Evolutionary conservation across 108 stramenopile genomes (phyloP).

Genomic region (Skeletonema tropicum): DNA sequence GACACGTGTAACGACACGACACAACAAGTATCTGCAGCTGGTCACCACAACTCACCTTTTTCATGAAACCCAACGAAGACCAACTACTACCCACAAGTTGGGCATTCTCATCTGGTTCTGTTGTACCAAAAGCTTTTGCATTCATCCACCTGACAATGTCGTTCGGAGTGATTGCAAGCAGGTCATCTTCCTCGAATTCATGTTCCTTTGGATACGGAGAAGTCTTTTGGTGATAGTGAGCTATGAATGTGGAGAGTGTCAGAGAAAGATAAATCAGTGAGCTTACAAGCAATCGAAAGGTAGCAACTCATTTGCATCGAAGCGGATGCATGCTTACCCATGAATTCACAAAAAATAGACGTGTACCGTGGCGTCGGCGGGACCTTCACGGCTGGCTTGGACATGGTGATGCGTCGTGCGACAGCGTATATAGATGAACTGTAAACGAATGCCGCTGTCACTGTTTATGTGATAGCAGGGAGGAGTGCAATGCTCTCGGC

Average conservation of each 20-base stretch:
- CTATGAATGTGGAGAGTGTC: background rate
- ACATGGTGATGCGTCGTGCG: background rate
- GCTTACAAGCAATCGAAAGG: background rate
- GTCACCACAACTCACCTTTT: conserved; percentile 3
- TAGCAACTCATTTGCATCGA: background rate
- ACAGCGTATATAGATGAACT: background rate
- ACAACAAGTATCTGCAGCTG: background rate
- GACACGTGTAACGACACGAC: background rate
- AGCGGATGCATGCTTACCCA: background rate
- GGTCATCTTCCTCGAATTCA: conserved; percentile 1
- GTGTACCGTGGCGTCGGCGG: conserved; percentile 3
- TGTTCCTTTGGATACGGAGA: background rate
- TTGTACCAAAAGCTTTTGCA: conserved; percentile 7
- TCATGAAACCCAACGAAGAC: conserved; percentile 9
- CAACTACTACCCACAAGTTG: background rate
- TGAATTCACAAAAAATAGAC: conserved; percentile 5
- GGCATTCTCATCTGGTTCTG: background rate
- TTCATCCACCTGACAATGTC: conserved; percentile 9
- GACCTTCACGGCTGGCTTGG: background rate
- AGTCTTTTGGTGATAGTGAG: background rate
- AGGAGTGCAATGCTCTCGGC: too few relatives aligned
- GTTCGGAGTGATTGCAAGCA: background rate
- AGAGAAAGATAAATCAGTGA: background rate
- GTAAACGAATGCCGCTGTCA: too few relatives aligned
- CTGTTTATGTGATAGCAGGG: too few relatives aligned